These are phyloP conservation scores for Erodium trifolium DNA, from an alignment of 441 rosid genomes.

Conservation along the genomic window DNA sequence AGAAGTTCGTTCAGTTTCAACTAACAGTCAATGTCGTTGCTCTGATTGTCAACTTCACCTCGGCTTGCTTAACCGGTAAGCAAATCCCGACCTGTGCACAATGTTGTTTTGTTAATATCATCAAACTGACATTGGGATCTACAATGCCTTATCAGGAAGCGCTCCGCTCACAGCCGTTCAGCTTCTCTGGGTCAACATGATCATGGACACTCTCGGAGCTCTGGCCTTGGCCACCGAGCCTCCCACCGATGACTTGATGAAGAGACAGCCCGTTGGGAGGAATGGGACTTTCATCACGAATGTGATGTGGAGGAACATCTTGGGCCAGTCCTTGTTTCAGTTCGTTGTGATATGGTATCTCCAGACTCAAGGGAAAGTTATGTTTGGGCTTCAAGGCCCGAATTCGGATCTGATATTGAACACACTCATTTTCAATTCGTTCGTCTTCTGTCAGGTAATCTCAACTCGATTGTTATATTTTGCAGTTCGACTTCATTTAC, in stretches of 20 bases:
- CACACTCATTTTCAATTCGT: slow-evolving; percentile 51
- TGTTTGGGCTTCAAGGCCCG: slow-evolving; percentile 32
- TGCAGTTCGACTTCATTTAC: neutral
- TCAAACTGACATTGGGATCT: neutral
- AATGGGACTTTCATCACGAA: slow-evolving; percentile 47
- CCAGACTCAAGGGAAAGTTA: slow-evolving; percentile 32
- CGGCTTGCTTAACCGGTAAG: slow-evolving; percentile 58
- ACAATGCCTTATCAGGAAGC: slow-evolving; percentile 24
- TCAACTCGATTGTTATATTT: neutral
- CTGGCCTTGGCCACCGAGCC: slow-evolving; percentile 54
- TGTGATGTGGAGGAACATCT: slow-evolving; percentile 51
- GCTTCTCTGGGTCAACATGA: slow-evolving; percentile 54
- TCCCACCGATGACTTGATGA: slow-evolving; percentile 41
- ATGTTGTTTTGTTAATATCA: neutral
- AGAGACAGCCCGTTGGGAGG: slow-evolving; percentile 44
- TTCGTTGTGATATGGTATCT: slow-evolving; percentile 39
- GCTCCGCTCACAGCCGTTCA: slow-evolving; percentile 54
- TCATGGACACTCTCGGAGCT: slow-evolving; percentile 55
- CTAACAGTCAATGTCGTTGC: slow-evolving; percentile 47
- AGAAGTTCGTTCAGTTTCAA: slow-evolving; percentile 51
- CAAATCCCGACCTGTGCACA: neutral
- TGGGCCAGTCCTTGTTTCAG: slow-evolving; percentile 46
- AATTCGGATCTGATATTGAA: slow-evolving; percentile 43
- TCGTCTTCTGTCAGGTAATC: slow-evolving; percentile 51
- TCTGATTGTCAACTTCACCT: slow-evolving; percentile 46